Base-by-base conservation (phyloP, 1,284 basidiomycete genomes). In the Ustilago trichophora region DNA sequence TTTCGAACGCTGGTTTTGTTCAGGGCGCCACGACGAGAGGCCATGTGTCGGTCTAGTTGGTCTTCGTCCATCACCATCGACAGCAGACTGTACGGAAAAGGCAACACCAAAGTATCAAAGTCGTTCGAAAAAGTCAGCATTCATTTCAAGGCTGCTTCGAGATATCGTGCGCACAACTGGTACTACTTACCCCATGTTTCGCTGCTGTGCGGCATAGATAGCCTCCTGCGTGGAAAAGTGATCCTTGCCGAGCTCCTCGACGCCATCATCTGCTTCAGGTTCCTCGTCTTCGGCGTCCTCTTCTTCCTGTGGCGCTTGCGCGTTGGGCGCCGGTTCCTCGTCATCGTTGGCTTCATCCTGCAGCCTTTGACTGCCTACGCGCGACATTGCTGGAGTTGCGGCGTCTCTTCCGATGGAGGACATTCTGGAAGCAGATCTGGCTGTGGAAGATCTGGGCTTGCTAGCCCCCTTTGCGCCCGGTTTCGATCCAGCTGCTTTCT, bases 41-140 rank as follows among this genome's bases (percentile, higher is more conserved):
- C 90, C 76, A 93, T 91, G 74, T 93, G 93, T 0, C 92, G 86
- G 50, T 93, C 91, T 74, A 92, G 91, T 78, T 95, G 92, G 13
- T 86, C 88, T 2, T 88, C 85, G 60, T 88, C 89, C 76, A 94
- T 90, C 70, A 91, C 90, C 80, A 92, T 90, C 86, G 93, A 91
- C 52, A 93, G 84, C 36, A 93, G 88, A 76, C 78, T n/a, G n/a
- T n/a, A n/a, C n/a, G n/a, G n/a, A n/a, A n/a, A n/a, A n/a, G n/a
- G n/a, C n/a, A n/a, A n/a, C n/a, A n/a, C n/a, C n/a, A n/a, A n/a
- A n/a, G n/a, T n/a, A n/a, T n/a, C n/a, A n/a, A n/a, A n/a, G n/a
- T n/a, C n/a, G n/a, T n/a, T n/a, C n/a, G n/a, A n/a, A n/a, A n/a
- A n/a, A n/a, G n/a, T n/a, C n/a, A n/a, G n/a, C n/a, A n/a, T n/a